phyloP scores from a whole-genome alignment of 2,329 filamentous ascomycete species.

The Hypoxylon sp. region DNA sequence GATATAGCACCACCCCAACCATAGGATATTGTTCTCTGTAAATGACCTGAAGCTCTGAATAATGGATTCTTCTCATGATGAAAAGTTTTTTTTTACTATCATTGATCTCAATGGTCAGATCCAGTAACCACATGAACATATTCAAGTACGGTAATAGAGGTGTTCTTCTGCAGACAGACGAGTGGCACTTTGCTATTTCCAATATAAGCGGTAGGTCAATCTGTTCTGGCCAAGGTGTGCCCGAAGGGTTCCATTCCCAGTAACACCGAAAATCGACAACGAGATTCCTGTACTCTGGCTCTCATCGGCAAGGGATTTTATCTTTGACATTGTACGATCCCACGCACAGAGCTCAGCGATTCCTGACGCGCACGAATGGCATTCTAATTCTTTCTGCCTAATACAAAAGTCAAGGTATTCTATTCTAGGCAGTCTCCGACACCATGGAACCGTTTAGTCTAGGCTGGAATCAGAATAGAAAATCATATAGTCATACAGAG shows the following conservation, averaged over 20 bases:
- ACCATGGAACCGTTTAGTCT: conserved; percentile 46
- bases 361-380: conserved; percentile 40
- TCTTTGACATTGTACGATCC: conserved; percentile 13
- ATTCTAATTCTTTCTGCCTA: conserved; percentile 38
- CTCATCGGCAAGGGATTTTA: conserved; percentile 31
- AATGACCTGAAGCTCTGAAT: conserved; percentile 37
- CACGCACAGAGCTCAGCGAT: conserved; percentile 25
- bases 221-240: conserved; percentile 31
- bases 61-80: conserved; percentile 36
- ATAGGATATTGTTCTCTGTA: conserved; percentile 30
- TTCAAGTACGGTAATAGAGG: conserved; percentile 29
- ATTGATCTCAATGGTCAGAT: conserved; percentile 36
- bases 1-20: conserved; percentile 44
- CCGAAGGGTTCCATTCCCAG: conserved; percentile 30
- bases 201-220: conserved; percentile 32
- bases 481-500: conserved; percentile 30
- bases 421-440: conserved; percentile 47
- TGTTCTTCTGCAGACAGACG: conserved; percentile 19
- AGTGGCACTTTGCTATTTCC: conserved; percentile 22
- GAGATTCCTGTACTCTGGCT: conserved; percentile 28
- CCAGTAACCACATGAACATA: conserved; percentile 38
- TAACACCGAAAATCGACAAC: conserved; percentile 41
- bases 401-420: conserved; percentile 39
- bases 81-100: conserved; percentile 30
- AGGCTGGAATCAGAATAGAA: conserved; percentile 43